Conservation (phyloP, 1,284 basidiomycete species). For the Tetrapyrgos nigripes region DNA sequence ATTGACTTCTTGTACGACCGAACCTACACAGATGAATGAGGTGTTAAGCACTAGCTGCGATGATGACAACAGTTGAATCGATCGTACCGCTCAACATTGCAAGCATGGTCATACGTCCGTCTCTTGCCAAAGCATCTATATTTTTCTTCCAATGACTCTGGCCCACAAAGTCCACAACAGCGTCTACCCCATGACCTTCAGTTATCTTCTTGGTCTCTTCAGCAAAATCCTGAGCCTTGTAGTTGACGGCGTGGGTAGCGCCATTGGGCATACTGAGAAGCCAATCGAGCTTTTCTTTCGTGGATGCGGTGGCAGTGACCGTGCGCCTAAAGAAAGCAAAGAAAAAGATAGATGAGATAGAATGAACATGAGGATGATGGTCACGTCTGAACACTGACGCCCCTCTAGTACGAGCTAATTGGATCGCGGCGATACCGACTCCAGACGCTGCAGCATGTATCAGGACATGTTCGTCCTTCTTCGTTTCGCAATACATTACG, state of each 20-base stretch:
- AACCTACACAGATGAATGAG: slow-evolving; percentile 53
- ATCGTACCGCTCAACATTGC: slow-evolving; percentile 71
- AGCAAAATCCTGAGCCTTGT: slow-evolving; percentile 85
- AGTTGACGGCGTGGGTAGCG: slow-evolving; percentile 83
- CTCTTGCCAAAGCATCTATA: slow-evolving; percentile 75
- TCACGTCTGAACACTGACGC: slow-evolving; percentile 75
- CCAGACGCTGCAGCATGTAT: slow-evolving; percentile 92
- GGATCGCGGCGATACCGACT: slow-evolving; percentile 91
- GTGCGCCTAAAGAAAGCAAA: slow-evolving; percentile 52
- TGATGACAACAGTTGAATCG: too few species aligned
- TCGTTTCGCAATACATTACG: slow-evolving; percentile 72
- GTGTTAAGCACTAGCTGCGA: too few species aligned
- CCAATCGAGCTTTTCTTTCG: slow-evolving; percentile 84
- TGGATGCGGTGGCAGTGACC: slow-evolving; percentile 87
- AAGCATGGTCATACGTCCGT: slow-evolving; percentile 81
- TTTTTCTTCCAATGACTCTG: slow-evolving; percentile 87
- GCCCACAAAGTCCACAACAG: slow-evolving; percentile 91
- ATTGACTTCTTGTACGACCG: slow-evolving; percentile 67
- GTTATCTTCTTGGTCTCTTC: slow-evolving; percentile 71
- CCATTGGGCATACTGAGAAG: slow-evolving; percentile 69
- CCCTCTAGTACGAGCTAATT: slow-evolving; percentile 79
- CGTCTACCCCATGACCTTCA: slow-evolving; percentile 72
- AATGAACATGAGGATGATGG: neutral
- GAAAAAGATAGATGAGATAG: slow-evolving; percentile 11
- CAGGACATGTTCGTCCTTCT: slow-evolving; percentile 78